Base-by-base conservation (phyloP, 805 yeast species). In the Saccharomyces mikatae region DNA sequence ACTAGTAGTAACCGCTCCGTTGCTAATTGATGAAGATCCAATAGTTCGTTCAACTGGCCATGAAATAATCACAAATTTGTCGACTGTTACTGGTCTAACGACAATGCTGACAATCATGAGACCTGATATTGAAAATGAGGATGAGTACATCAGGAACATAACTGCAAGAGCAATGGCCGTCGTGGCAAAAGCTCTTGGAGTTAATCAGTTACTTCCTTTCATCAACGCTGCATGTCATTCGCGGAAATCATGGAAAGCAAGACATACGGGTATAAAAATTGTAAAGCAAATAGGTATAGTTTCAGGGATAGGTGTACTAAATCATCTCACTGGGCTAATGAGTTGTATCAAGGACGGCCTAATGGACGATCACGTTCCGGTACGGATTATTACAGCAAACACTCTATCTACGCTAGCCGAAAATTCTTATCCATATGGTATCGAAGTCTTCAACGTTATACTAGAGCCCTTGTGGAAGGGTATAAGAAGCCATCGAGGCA, bases 401-500 rank as follows among this genome's bases (percentile, higher is more conserved):
- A 83, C 96, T 0, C 63, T 91, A 1, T 74, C 91, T 0, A 79
- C 84, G 1, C 69, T 92, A 32, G 97, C 97, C 0, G 91, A 87
- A 50, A 83, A 88, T 6, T 80, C 89, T 3, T 76, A 81, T 24
- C 98, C 98, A 0, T 89, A 86, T 70, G 99, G 98, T 48, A 86
- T 88, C 53, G 97, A 89, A 62, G 82, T 92, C 0, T 91, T 92
- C 66, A 95, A 90, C 61, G 70, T 71, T 0, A 76, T 84, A 0
- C 65, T 92, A 36, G 92, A 87, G 53, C 87, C 89, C 0, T 71
- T 89, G 5, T 90, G 97, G 96, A 70, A 74, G 10, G 97, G 96
- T 4, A 78, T 89, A 26, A 78, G 82, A 48, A 77, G 77, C 44
- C 94, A 87, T 58, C 75, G 96, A 57, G 97, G 97, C 4, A 80